These are phyloP conservation scores for Voacanga thouarsii DNA, from an alignment of 257 asterid species.

Conservation along the genomic window DNA sequence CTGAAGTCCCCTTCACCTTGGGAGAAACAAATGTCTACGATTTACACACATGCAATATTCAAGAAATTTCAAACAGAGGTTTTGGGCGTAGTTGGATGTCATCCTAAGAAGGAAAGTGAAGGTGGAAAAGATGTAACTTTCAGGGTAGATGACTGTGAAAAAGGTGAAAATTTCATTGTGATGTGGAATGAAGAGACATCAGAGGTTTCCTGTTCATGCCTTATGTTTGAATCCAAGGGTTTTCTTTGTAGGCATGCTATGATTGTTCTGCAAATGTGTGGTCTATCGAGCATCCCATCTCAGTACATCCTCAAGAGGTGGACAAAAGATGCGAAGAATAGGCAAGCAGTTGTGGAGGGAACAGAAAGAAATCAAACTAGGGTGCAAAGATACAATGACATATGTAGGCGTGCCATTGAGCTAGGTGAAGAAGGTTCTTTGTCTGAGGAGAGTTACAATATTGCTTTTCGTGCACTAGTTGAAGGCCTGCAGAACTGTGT, in stretches of 20 bases:
- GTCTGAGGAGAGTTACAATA: conserved; percentile 63
- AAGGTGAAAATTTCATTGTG: conserved; percentile 68
- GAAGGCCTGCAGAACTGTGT: conserved; percentile 83
- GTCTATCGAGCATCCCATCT: conserved; percentile 81
- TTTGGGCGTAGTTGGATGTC: conserved; percentile 96
- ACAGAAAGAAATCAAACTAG: conserved; percentile 63
- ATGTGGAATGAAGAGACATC: conserved; percentile 63
- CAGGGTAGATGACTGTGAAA: conserved; percentile 89
- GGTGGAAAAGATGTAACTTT: conserved; percentile 47
- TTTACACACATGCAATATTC: conserved; percentile 84
- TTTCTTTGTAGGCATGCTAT: conserved; percentile 91
- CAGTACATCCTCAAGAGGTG: conserved; percentile 85
- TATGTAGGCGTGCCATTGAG: conserved; percentile 83
- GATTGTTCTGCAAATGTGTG: conserved; percentile 95
- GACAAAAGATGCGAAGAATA: conserved; percentile 87
- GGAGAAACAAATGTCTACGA: conserved; percentile 95
- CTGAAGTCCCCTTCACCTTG: conserved; percentile 97
- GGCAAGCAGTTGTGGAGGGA: conserved; percentile 46
- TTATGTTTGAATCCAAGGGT: conserved; percentile 86
- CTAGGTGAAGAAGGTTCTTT: conserved; percentile 89
- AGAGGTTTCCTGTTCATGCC: conserved; percentile 92
- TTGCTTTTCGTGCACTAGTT: conserved; percentile 76
- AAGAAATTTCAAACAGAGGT: conserved; percentile 90
- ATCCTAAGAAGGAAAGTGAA: conserved; percentile 78
- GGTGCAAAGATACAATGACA: conserved; percentile 84